Base-by-base conservation (phyloP, 2,329 filamentous ascomycete genomes). In the Apiospora kogelbergensis region DNA sequence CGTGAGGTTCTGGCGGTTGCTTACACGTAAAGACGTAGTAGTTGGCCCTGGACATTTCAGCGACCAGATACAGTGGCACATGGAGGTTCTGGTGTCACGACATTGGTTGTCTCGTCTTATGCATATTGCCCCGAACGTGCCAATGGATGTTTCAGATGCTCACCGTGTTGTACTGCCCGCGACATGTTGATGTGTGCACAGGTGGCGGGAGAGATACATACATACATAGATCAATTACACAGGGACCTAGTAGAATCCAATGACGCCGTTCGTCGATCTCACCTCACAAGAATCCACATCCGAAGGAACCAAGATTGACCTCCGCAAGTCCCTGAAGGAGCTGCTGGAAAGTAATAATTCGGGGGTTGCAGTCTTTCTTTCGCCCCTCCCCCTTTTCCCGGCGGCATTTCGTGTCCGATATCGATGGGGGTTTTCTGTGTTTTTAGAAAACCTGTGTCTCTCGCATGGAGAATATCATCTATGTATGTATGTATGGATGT, bases 301-400 rank as follows among this genome's bases (percentile, higher is more conserved):
- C 20, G 53, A 60, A 60, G 53, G 53, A 60, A 60, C 53, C 53
- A 60, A 60, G 53, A 60, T 60, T 60, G 53, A n/a, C 53, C 53
- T 60, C 53, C 53, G 30, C 53, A 60, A 20, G 53, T 26, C 7
- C 26, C 26, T 57, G 7, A 30, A 37, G 53, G 53, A 60, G 37
- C 53, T 60, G 37, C 53, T 60, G 30, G 26, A 60, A 57, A n/a
- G 53, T 37, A 60, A 60, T 60, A 60, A 60, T 60, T n/a, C 48
- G 20, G 20, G 24, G 15, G 26, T 57, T 57, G 48, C 48, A 33
- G 48, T n/a, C 26, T 57, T 57, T 20, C 48, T 30, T 3, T 33
- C 33, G 3, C 20, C 53, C 30, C 53, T 30, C 53, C 30, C 17
- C 37, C n/a, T 13, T 41, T 11, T 10, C 13, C 53, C 17, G 53